Evolutionary conservation across 306 rosid species (phyloP), one percentile per base, ranked within the genome.

Genomic region (Glycyrrhiza uralensis): DNA sequence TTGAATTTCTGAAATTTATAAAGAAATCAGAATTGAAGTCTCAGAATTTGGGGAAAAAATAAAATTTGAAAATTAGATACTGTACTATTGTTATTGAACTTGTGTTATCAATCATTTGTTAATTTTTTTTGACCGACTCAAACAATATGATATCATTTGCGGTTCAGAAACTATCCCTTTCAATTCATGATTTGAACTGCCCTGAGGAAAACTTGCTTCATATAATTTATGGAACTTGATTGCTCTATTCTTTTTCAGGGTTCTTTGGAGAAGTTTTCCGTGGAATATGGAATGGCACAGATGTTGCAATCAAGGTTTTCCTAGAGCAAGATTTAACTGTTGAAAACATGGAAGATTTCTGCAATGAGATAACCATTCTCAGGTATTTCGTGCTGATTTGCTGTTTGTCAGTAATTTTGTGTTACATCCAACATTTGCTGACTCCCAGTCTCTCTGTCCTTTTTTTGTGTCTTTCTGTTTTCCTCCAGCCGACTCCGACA

Each of bases 181-280:
- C 56, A 20, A 28, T 74, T 50, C 50, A 41, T 58, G 67, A 29
- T 59, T 51, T 62, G 51, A 42, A 70, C 50, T 62, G 14, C 51
- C 42, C 22, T 23, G 68, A 52, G 19, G 49, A 70, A 41, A 64
- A 29, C 46, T 44, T n/a, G 32, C 51, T 72, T 65, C 22, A 9
- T 64, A 6, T 65, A 6, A 72, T 75, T 74, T 69, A 8, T 79
- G 49, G 41, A 17, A 66, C 47, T 30, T 58, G 6, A 18, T 30
- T 63, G 74, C 67, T 58, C 42, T 67, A 45, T 72, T 50, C 24
- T 59, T 79, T 70, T 75, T 44, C 76, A 94, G 99, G 99, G 45
- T 94, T 89, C 85, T 94, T 94, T 57, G 99, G 97, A 67, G 99
- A 94, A 81, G 99, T 94, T 68, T 94, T 94, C 72, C 96, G 95